Conservation (phyloP, 768 basidiomycete genomes). For the Imleria badia region DNA sequence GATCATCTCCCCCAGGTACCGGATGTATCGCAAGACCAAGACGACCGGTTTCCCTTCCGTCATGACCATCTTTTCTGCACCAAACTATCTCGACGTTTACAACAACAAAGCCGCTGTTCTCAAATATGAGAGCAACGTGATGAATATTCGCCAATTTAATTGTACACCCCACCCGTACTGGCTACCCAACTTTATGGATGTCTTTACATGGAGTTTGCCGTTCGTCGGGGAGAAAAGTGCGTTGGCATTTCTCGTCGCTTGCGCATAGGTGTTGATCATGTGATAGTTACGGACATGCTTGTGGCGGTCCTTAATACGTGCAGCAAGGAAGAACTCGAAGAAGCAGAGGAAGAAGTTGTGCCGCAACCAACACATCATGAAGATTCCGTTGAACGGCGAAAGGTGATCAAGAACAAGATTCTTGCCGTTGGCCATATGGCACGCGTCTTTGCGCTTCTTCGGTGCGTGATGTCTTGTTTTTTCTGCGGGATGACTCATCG, state of each 20-base stretch:
- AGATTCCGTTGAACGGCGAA: slow-evolving; percentile 71
- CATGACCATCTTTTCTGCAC: slow-evolving; percentile 99
- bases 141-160: slow-evolving; percentile 98
- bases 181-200: slow-evolving; percentile 99
- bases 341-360: slow-evolving; percentile 52
- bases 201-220: slow-evolving; percentile 97
- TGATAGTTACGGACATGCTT: slow-evolving; percentile 94
- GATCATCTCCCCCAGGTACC: slow-evolving; percentile 55
- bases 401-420: slow-evolving; percentile 97
- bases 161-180: slow-evolving; percentile 95
- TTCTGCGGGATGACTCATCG: neutral
- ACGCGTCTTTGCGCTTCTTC: slow-evolving; percentile 90
- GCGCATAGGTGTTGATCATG: slow-evolving; percentile 1
- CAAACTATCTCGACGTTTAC: slow-evolving; percentile 97
- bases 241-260: neutral
- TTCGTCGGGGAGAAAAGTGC: slow-evolving; percentile 98
- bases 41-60: slow-evolving; percentile 98
- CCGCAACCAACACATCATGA: slow-evolving; percentile 38
- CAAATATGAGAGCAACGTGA: slow-evolving; percentile 98
- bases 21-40: slow-evolving; percentile 99
- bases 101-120: slow-evolving; percentile 99
- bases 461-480: slow-evolving; percentile 56
- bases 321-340: slow-evolving; percentile 94
- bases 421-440: slow-evolving; percentile 97
- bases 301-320: slow-evolving; percentile 95